Percentiles rank a stretch among this genome's conserved stretches.
phyloP scores from a whole-genome alignment of 345 rosid genomes.

The Hibiscus mutabilis region DNA sequence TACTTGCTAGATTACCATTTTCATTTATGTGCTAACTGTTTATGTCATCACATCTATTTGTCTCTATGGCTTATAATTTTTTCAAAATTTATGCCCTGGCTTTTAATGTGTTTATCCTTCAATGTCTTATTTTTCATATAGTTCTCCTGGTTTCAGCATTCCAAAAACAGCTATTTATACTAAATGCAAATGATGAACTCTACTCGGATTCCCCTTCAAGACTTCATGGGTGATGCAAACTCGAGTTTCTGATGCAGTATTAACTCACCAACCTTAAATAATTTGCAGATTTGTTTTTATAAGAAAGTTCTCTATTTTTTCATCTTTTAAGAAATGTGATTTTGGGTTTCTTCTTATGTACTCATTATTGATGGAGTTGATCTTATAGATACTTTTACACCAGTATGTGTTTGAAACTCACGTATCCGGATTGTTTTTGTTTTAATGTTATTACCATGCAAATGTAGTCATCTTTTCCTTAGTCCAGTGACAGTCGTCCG shows the following conservation, averaged over 20 bases:
- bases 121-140: neutral
- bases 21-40: neutral
- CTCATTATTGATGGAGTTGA: neutral
- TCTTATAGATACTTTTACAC: neutral
- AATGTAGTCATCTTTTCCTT: neutral
- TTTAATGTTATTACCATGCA: neutral
- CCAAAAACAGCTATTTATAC: neutral
- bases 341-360: neutral
- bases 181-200: constrained; percentile 33
- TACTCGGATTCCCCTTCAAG: constrained; percentile 58
- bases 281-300: neutral
- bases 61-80: too few species aligned
- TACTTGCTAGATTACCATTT: neutral
- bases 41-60: neutral
- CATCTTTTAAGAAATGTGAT: neutral
- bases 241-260: constrained; percentile 52
- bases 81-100: too few species aligned
- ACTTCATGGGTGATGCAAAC: constrained; percentile 44
- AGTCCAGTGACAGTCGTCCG: neutral
- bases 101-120: neutral
- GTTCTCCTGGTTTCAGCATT: neutral
- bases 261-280: neutral
- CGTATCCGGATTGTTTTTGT: neutral
- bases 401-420: neutral
- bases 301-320: neutral